phyloP scores from a whole-genome alignment of 495 filamentous ascomycete species.

The Xylaria flabelliformis region DNA sequence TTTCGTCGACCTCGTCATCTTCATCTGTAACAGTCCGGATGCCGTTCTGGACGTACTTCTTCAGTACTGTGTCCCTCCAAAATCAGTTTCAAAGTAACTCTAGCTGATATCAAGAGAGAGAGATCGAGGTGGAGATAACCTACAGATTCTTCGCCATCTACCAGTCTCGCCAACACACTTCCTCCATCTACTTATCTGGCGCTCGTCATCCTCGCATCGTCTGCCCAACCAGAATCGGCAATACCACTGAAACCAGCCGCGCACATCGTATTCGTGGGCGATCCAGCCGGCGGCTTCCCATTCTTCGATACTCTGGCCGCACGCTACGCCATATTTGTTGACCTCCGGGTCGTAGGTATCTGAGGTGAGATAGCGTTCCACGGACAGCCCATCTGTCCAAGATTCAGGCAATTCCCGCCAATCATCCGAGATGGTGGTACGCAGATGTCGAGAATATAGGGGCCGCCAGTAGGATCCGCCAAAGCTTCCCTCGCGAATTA shows the following conservation, averaged over 20 bases:
- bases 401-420: conserved; percentile 48
- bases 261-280: conserved; percentile 50
- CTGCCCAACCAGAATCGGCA: conserved; percentile 55
- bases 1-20: conserved; percentile 47
- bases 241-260: conserved; percentile 62
- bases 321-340: conserved; percentile 56
- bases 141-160: conserved; percentile 47
- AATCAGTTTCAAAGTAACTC: background rate
- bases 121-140: background rate
- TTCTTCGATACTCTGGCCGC: conserved; percentile 57
- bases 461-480: conserved; percentile 57
- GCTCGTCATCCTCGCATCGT: conserved; percentile 56
- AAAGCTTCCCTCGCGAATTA: conserved; percentile 54
- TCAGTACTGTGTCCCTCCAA: conserved; percentile 36
- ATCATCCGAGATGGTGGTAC: conserved; percentile 48
- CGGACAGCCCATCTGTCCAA: conserved; percentile 48
- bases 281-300: conserved; percentile 61
- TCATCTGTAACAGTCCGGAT: conserved; percentile 54
- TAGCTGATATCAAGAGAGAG: background rate
- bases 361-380: conserved; percentile 42
- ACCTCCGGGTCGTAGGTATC: conserved; percentile 48
- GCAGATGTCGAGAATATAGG: conserved; percentile 45
- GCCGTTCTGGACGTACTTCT: conserved; percentile 51
- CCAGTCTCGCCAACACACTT: conserved; percentile 56
- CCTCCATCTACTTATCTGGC: conserved; percentile 55